Base-by-base conservation (phyloP, 192 early-diverging fungal species). In the Gigaspora rosea region DNA sequence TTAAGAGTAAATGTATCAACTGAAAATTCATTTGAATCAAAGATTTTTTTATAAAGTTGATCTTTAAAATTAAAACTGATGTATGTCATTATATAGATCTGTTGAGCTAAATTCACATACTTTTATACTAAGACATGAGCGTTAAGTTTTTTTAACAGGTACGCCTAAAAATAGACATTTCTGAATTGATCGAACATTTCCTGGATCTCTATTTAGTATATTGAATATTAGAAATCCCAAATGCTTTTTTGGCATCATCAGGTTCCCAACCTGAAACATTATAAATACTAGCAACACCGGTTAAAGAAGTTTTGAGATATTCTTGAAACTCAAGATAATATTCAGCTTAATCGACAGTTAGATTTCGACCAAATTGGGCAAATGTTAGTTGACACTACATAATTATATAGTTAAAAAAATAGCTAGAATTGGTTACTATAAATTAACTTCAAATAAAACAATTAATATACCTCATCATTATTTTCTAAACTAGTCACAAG, bases 301-400 rank as follows among this genome's bases (percentile, higher is more conserved):
- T 50, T 50, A 50, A 12, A 50, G 67, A 69, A 10, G 48, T 50
- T 4, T 69, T 22, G 1, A 48, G 68, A 51, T 70, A 70, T 49
- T 70, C 49, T 11, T 70, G 47, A 36, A 70, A 50, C 51, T 52
- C 68, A 68, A 36, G 48, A 41, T 65, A 65, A 27, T 65, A 41
- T 13, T 32, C 13, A 65, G 27, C 63, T 65, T 65, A 5, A 27
- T 18, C 27, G 13, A 32, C 36, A 7, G 15, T 33, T 65, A 65
- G 27, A 12, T 65, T 65, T 36, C 27, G 16, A 1, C 63, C 63
- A 65, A 65, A 65, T 13, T 36, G 20, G 13, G 63, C 63, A 41
- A 41, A 41, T 41, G 36, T 41, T 41, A 5, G 36, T 41, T n/a
- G n/a, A n/a, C 5, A 5, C 36, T 41, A 41, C 36, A 41, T 41